A percentile compares a stretch with the other conserved stretches of the same genome.
Evolutionary conservation across 768 basidiomycete genomes (phyloP).

Genomic region (Gymnopilus junonius): DNA sequence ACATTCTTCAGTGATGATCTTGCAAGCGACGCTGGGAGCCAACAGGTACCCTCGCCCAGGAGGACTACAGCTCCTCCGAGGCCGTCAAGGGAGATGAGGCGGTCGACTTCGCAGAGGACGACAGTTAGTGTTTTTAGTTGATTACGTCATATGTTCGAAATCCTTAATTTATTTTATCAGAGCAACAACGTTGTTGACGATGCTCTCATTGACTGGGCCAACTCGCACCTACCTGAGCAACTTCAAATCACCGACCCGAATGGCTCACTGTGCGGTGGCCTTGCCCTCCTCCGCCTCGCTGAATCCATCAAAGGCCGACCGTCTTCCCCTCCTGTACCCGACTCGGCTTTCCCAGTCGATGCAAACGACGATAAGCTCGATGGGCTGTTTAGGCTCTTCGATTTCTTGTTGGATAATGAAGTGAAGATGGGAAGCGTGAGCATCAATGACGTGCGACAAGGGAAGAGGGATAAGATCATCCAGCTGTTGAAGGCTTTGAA

Average conservation of each 20-base stretch:
- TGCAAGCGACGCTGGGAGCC: conserved; percentile 18
- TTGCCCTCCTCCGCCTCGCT: conserved; percentile 82
- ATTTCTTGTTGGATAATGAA: conserved; percentile 90
- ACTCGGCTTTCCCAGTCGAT: conserved; percentile 75
- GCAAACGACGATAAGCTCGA: conserved; percentile 80
- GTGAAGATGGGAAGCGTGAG: conserved; percentile 91
- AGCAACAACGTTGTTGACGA: conserved; percentile 40
- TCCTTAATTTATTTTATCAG: conserved; percentile 5
- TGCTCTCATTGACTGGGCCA: conserved; percentile 86
- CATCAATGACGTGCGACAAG: conserved; percentile 56
- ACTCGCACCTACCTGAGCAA: conserved; percentile 72
- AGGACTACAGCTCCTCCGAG: conserved; percentile 55
- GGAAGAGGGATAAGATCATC: too few relatives aligned
- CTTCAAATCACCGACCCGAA: conserved; percentile 57
- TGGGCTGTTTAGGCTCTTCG: conserved; percentile 87
- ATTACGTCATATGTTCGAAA: background rate
- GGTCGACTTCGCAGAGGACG: conserved; percentile 36
- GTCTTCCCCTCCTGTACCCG: conserved; percentile 73
- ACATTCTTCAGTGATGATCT: conserved; percentile 58
- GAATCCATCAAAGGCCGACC: conserved; percentile 76
- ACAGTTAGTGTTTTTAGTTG: conserved; percentile 25
- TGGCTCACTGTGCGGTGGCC: conserved; percentile 61
- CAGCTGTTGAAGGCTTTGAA: too few relatives aligned
- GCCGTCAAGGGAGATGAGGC: conserved; percentile 68
- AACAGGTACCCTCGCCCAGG: conserved; percentile 20